Conservation (phyloP, 169 alveolate species). For the Neospora caninum region DNA sequence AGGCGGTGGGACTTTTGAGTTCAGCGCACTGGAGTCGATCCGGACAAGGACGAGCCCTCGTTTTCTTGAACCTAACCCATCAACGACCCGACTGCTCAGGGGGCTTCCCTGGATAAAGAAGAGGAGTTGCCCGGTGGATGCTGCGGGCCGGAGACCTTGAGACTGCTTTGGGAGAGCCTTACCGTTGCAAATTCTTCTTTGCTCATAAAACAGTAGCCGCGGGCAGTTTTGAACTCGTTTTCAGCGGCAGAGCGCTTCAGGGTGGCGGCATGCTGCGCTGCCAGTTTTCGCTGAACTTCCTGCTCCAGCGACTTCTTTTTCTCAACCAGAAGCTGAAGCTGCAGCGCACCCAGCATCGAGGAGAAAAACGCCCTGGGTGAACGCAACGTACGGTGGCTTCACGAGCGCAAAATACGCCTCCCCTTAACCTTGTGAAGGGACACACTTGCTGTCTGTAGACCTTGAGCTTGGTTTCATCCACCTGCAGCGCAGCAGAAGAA, state of each 20-base stretch:
- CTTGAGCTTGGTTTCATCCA: neutral
- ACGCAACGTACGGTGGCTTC: too few species aligned
- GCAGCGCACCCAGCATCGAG: neutral
- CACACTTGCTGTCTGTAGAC: conserved; percentile 16
- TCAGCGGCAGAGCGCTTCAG: conserved; percentile 7
- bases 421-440: neutral
- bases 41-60: too few species aligned
- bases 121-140: too few species aligned
- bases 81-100: too few species aligned
- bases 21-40: too few species aligned
- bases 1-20: too few species aligned
- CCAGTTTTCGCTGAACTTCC: neutral
- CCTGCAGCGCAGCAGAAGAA: neutral
- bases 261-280: neutral
- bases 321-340: neutral
- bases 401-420: too few species aligned
- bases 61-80: too few species aligned
- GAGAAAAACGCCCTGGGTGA: neutral
- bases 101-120: too few species aligned
- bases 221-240: neutral
- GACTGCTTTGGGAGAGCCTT: neutral
- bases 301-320: neutral
- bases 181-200: neutral
- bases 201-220: conserved; percentile 31
- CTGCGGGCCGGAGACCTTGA: too few species aligned